phyloP scores from a whole-genome alignment of 2,329 filamentous ascomycete species.

The Monosporascus sp. region DNA sequence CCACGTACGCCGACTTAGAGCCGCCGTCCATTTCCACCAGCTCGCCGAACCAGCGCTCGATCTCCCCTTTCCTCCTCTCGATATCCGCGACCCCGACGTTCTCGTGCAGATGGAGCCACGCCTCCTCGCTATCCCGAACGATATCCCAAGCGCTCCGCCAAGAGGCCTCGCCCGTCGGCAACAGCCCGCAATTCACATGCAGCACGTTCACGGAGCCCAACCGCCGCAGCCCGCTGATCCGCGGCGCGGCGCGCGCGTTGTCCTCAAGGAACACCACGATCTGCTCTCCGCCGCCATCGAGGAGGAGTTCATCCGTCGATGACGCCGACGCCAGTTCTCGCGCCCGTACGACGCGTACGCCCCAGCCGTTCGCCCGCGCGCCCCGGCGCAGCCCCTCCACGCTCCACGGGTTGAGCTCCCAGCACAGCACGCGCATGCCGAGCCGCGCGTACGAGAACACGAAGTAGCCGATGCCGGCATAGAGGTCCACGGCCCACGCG shows the following conservation, averaged over 20 bases:
- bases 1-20: conserved; percentile 31
- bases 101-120: conserved; percentile 63
- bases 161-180: conserved; percentile 51
- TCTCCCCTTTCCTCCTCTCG: conserved; percentile 38
- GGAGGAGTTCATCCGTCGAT: conserved; percentile 28
- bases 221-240: conserved; percentile 34
- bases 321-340: conserved; percentile 34
- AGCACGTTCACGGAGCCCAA: conserved; percentile 31
- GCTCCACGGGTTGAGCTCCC: conserved; percentile 87
- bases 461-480: conserved; percentile 93
- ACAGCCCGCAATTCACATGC: conserved; percentile 62
- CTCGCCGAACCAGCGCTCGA: conserved; percentile 42
- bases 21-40: conserved; percentile 23
- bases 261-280: conserved; percentile 68
- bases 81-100: conserved; percentile 56
- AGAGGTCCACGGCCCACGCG: conserved; percentile 69
- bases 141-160: conserved; percentile 51
- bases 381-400: conserved; percentile 78
- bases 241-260: conserved; percentile 50
- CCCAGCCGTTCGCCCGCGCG: conserved; percentile 65
- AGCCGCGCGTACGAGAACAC: conserved; percentile 74
- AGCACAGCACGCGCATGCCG: conserved; percentile 72
- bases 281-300: conserved; percentile 36
- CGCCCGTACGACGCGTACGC: conserved; percentile 47
- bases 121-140: conserved; percentile 27